Percentiles rank a stretch among this genome's conserved stretches.
These are phyloP conservation scores for Gracilaria caudata DNA, from an alignment of 23 red algal species.

Conservation along the genomic window DNA sequence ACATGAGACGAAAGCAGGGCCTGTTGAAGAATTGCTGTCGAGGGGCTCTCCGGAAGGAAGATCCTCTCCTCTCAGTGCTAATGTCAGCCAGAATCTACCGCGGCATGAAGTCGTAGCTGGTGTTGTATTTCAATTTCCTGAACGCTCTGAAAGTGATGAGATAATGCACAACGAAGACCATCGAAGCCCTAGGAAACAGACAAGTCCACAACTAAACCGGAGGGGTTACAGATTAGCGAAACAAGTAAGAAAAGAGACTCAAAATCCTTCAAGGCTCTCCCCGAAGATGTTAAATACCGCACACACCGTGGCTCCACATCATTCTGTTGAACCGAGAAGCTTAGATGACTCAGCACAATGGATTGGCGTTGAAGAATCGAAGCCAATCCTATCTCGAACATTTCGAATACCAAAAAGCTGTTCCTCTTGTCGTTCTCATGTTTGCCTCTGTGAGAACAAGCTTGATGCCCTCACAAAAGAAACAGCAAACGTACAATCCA, in stretches of 20 bases:
- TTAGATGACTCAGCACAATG: not conserved
- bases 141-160: not conserved
- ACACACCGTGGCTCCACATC: too few species aligned
- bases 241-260: not conserved
- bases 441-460: not conserved
- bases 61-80: not conserved
- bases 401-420: not conserved
- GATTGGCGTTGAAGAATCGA: not conserved
- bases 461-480: not conserved
- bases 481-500: not conserved
- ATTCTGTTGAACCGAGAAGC: not conserved
- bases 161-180: not conserved
- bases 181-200: not conserved
- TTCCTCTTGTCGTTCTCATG: not conserved
- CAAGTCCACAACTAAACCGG: not conserved
- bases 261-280: not conserved
- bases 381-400: not conserved
- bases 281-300: not conserved
- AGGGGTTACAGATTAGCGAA: not conserved
- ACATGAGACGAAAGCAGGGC: not conserved
- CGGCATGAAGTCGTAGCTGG: not conserved
- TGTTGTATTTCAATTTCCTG: not conserved
- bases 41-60: not conserved
- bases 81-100: not conserved
- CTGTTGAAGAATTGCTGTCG: not conserved